Evolutionary conservation across 768 basidiomycete genomes (phyloP), one percentile per base, ranked within the genome.

Genomic region (Cystofilobasidium capitatum): DNA sequence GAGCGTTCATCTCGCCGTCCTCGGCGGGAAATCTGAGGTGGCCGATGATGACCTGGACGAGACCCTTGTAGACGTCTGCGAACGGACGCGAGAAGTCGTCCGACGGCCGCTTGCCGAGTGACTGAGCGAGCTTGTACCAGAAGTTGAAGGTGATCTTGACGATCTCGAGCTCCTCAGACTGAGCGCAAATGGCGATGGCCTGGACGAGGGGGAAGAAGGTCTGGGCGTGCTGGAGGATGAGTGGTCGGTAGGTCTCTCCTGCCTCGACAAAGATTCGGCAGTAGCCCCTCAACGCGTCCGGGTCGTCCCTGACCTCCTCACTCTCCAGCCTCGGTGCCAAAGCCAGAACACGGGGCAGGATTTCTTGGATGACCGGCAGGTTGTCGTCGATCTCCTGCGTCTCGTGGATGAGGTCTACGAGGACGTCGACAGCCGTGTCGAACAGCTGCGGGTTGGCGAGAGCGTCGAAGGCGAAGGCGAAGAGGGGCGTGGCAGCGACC

Each of bases 91-190:
- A 70, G 69, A 58, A 60, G 0, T 87, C 81, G 16, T 89, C 83
- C 0, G 84, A 82, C 0, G 83, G 77, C 71, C 82, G 84, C 79
- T 91, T 92, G 62, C 86, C 86, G 31, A 98, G 84, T 64, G 84
- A 86, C 73, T 89, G 87, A n/a, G 92, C 88, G 40, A 99, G 86
- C 22, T 88, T 86, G 85, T 91, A 92, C 96, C 96, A 99, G 81
- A 99, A 98, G 35, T 88, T 86, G 81, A 98, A 97, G 14, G 96
- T 98, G 77, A 98, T 93, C 5, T 88, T 89, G 35, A 96, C 93
- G 74, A 98, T 88, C 74, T 98, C 96, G 66, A 98, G 86, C 75
- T 97, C 91, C 29, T 55, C 51, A 78, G 89, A 94, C 1, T 89
- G 89, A 17, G 96, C 88, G 74, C 94, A 98, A 73, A 88, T 84